Evolutionary conservation across 2,329 filamentous ascomycete genomes (phyloP), one percentile per base, ranked within the genome.

Genomic region (Scedosporium apiospermum): DNA sequence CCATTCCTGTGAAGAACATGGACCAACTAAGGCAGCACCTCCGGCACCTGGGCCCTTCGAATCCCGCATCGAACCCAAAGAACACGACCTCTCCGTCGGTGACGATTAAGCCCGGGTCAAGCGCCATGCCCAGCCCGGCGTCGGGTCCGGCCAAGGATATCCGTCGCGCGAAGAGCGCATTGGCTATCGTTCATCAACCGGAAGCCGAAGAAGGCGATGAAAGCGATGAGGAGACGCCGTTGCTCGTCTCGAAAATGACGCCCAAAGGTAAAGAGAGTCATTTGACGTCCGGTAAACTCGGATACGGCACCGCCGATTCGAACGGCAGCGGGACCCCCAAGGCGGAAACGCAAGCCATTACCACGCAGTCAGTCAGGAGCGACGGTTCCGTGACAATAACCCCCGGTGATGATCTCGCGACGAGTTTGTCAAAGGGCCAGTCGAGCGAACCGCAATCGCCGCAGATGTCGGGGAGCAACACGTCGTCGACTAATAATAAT

Each of bases 11-110:
- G 4, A 82, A 84, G 67, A 87, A 84, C 60, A 75, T 86, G 34
- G 80, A 84, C 60, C 85, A 88, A 60, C 84, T 88, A 75, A 80
- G 79, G 68, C 80, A 85, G 68, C 83, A 88, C 66, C 76, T 89
- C 55, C 86, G 85, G 66, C 81, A 85, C 65, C 81, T 89, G 0
- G 86, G 86, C 0, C 87, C 87, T 0, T 88, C 86, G 1, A 89
- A 89, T 69, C 81, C 82, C 21, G 87, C 87, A 5, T 81, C 82
- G 16, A 85, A 86, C 62, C 87, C 87, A 1, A 85, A 82, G 71
- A 80, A 79, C 63, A 87, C 85, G 1, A 80, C 80, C 18, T 83
- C 82, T 18, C 82, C 84, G 18, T 82, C 86, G 0, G 86, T 89
- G 67, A 88, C 88, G 72, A 86, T 89, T 67, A 89, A 89, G 74